phyloP scores from a whole-genome alignment of 2,329 filamentous ascomycete species.

The Microdochium paspali region DNA sequence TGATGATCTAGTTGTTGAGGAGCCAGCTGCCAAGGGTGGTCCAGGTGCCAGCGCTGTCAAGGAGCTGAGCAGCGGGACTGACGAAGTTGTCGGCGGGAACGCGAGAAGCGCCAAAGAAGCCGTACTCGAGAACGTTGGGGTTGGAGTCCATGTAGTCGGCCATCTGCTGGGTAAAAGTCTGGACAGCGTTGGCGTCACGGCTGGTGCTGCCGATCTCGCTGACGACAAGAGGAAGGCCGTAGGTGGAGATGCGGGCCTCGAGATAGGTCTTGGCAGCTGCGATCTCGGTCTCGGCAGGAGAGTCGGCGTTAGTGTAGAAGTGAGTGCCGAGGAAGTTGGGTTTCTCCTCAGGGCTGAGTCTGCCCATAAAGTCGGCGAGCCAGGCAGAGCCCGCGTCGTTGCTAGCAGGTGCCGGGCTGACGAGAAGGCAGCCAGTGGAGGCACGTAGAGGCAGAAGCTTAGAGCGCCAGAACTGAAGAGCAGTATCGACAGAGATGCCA shows the following conservation, averaged over 20 bases:
- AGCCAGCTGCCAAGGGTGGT: slow-evolving; percentile 17
- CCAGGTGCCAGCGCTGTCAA: slow-evolving; percentile 29
- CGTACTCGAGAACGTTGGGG: slow-evolving; percentile 31
- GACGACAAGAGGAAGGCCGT: slow-evolving; percentile 18
- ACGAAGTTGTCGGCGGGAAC: slow-evolving; percentile 31
- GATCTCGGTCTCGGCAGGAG: slow-evolving; percentile 14
- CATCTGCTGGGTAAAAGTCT: slow-evolving; percentile 26
- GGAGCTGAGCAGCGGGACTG: slow-evolving; percentile 33
- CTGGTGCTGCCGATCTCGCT: slow-evolving; percentile 31
- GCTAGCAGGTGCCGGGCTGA: slow-evolving; percentile 26
- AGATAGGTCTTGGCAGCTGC: slow-evolving; percentile 24
- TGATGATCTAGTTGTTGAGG: neutral
- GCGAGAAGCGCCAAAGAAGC: slow-evolving; percentile 32
- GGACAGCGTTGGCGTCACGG: slow-evolving; percentile 23
- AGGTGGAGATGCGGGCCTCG: slow-evolving; percentile 22
- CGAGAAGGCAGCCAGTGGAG: slow-evolving; percentile 11
- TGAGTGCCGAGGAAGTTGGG: slow-evolving; percentile 33
- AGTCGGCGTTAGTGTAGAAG: slow-evolving; percentile 24
- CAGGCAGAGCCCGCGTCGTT: slow-evolving; percentile 26
- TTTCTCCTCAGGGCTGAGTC: slow-evolving; percentile 16
- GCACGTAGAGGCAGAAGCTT: neutral
- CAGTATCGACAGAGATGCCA: neutral
- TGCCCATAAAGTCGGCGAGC: slow-evolving; percentile 29
- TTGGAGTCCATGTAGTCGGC: slow-evolving; percentile 31
- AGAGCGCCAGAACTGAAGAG: neutral